A percentile compares a stretch with the other conserved stretches of the same genome.
Conservation (phyloP, 371 early-diverging fungal species). For the Umbelopsis sp. region DNA sequence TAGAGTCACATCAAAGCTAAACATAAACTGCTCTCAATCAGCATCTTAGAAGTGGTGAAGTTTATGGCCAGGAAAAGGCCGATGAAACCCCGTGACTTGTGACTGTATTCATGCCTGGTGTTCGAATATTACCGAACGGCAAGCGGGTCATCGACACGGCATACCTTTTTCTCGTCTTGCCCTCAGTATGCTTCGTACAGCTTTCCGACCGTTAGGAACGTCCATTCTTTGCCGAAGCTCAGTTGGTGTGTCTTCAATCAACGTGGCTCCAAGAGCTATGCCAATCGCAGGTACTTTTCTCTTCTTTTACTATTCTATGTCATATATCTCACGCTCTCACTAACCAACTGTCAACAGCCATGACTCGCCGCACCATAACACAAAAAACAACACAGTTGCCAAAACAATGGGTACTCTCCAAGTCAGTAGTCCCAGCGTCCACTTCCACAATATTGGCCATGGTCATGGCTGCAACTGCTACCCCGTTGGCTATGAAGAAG, state of each 20-base stretch:
- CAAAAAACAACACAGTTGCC: constrained; percentile 1
- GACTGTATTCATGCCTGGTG: constrained; percentile 4
- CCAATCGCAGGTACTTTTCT: not conserved
- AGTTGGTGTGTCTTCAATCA: not conserved
- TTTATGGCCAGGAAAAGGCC: no score
- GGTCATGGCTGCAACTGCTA: constrained; percentile 21
- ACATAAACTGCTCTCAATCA: no score
- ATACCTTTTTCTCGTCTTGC: not conserved
- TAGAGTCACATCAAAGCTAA: no score
- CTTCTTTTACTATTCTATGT: not conserved
- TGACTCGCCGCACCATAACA: not conserved
- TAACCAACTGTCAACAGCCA: no score
- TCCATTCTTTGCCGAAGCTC: not conserved
- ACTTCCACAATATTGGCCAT: constrained; percentile 26
- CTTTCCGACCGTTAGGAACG: not conserved
- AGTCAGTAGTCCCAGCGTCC: not conserved
- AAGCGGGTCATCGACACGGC: not conserved
- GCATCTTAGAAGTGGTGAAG: no score
- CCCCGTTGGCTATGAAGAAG: constrained; percentile 27
- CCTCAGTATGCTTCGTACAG: constrained; percentile 4
- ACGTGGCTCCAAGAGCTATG: not conserved
- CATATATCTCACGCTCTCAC: no score
- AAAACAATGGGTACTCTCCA: not conserved
- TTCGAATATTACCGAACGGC: not conserved
- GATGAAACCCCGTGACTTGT: not conserved